Evolutionary conservation across 192 early-diverging fungal species (phyloP), one percentile per base, ranked within the genome.

Genomic region (Coemansia biformis): DNA sequence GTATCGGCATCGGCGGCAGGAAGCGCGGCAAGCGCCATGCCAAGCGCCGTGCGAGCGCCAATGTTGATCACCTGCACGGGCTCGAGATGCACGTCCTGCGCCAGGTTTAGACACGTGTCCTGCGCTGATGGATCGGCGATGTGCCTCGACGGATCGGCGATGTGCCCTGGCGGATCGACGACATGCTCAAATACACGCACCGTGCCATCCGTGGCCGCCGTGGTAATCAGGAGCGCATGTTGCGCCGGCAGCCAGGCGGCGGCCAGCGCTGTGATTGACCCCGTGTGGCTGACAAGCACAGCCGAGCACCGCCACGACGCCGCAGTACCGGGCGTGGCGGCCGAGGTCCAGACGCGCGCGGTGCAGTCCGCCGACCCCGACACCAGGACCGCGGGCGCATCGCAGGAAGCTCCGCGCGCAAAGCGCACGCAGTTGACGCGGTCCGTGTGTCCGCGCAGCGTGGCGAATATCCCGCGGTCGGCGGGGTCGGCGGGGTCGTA

Each of bases 361-460:
- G 89, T 88, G 50, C 76, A 76, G 52, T 92, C 90, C 4, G 86
- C 85, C 3, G 88, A 86, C 12, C 83, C 92, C 13, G 87, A 86
- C 16, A 91, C 78, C 3, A 92, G 63, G 10, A 79, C 83, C 8
- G 61, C 28, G 35, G 76, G 78, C 8, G 67, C 37, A 10, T 7
- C 26, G 4, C 4, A 5, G 1, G 7, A 1, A 11, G 61, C 60
- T 52, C 33, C 42, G 50, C 83, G 77, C 14, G 86, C 60, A 61
- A 85, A 90, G 3, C 76, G 67, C 10, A 87, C 81, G 57, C 85
- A 84, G 66, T 87, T 90, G 15, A 94, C 87, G 24, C 84, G 79
- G 26, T 55, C 75, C 12, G 63, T 80, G 45, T 94, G 92, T n/a
- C 87, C 91, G 7, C 68, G 77, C 8, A 92, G 69, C 12, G 88